Percentiles rank a stretch among this genome's conserved stretches.
These are phyloP conservation scores for Cystoderma amianthinum DNA, from an alignment of 768 basidiomycete species.

Conservation along the genomic window DNA sequence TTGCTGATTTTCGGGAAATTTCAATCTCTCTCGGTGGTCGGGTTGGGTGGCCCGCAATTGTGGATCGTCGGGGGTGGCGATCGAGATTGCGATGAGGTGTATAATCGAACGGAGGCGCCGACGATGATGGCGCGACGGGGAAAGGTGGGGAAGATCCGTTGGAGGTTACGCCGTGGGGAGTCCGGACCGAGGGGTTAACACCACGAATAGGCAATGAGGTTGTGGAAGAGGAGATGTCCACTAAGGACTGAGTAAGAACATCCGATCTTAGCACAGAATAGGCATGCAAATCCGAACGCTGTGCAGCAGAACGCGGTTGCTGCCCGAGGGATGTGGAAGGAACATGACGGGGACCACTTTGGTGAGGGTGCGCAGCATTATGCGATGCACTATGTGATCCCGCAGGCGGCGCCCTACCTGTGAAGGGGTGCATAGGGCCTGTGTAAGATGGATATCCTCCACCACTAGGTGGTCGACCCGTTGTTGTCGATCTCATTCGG, in stretches of 20 bases:
- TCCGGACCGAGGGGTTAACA: conserved; percentile 6
- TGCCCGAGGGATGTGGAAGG: too few species aligned
- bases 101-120: conserved; percentile 1
- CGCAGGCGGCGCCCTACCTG: too few species aligned
- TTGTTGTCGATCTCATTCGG: too few species aligned
- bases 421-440: too few species aligned
- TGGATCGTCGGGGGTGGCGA: background rate
- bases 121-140: conserved; percentile 23
- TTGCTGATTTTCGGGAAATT: background rate
- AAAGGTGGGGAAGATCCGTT: conserved; percentile 29
- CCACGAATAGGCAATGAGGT: conserved; percentile 27
- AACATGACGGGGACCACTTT: too few species aligned
- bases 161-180: conserved; percentile 14
- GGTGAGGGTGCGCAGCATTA: too few species aligned
- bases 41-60: background rate
- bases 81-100: background rate
- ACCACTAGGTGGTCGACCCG: too few species aligned
- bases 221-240: conserved; percentile 36
- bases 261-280: conserved; percentile 40
- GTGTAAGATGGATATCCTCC: too few species aligned
- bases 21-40: conserved; percentile 1
- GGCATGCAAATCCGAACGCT: conserved; percentile 3
- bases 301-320: too few species aligned
- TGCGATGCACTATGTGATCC: too few species aligned
- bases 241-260: conserved; percentile 30